Percentiles rank a stretch among this genome's conserved stretches.
Conservation (phyloP, 352 stramenopile genomes). For the Phytophthora kernoviae region DNA sequence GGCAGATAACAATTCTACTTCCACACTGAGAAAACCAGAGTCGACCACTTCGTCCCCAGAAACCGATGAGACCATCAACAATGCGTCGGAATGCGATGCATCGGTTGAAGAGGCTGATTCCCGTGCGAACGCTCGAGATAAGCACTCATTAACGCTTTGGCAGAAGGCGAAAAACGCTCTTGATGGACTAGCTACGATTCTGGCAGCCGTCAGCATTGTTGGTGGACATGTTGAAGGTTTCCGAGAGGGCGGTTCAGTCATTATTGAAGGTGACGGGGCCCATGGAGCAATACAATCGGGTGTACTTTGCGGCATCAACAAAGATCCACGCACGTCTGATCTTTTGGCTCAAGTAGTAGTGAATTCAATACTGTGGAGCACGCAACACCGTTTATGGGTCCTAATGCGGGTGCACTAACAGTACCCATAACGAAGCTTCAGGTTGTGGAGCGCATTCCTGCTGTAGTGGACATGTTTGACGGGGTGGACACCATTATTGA, state of each 20-base stretch:
- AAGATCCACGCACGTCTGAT: constrained; percentile 42
- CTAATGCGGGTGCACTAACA: constrained; percentile 19
- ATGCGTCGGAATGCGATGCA: constrained; percentile 13
- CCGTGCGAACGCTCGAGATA: constrained; percentile 48
- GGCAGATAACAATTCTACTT: constrained; percentile 10
- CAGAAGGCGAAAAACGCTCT: constrained; percentile 81
- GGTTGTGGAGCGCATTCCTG: constrained; percentile 72
- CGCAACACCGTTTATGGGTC: constrained; percentile 17
- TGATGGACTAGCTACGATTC: constrained; percentile 51
- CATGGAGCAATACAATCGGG: constrained; percentile 23
- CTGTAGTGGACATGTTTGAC: constrained; percentile 82
- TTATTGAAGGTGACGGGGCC: constrained; percentile 54
- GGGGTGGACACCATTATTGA: constrained; percentile 57
- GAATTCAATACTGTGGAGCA: constrained; percentile 10
- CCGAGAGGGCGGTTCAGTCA: constrained; percentile 65
- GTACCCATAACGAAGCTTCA: constrained; percentile 63
- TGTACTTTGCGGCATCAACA: constrained; percentile 47
- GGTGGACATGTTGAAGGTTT: constrained; percentile 75
- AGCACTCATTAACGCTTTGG: constrained; percentile 69
- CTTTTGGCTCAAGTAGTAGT: constrained; percentile 42
- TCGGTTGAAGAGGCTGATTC: constrained; percentile 24
- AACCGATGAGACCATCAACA: constrained; percentile 49
- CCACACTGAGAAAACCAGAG: constrained; percentile 57
- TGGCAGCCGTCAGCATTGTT: constrained; percentile 75
- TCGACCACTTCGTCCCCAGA: constrained; percentile 57